Evolutionary conservation across 129 eudicot species (phyloP).

Genomic region (Calendula officinalis): DNA sequence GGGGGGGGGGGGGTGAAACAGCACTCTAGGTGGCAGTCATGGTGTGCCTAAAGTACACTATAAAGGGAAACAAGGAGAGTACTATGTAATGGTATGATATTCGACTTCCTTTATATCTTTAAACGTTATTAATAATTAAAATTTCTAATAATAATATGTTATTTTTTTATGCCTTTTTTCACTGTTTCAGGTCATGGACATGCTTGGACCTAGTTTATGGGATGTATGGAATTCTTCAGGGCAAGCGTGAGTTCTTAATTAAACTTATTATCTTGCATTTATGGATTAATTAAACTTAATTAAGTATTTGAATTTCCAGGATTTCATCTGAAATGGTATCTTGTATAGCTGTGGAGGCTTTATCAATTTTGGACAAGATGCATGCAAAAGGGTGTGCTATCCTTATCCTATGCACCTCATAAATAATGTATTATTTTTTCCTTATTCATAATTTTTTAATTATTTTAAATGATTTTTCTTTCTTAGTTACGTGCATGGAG

Average conservation of each 20-base stretch:
- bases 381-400: slow-evolving; percentile 21
- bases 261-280: too few relatives aligned
- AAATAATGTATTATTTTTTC: not conserved
- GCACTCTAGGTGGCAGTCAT: slow-evolving; percentile 84
- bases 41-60: slow-evolving; percentile 88
- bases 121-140: too few relatives aligned
- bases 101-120: slow-evolving; percentile 3
- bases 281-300: too few relatives aligned
- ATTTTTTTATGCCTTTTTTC: slow-evolving; percentile 2
- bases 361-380: slow-evolving; percentile 34
- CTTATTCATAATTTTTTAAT: too few relatives aligned
- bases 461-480: too few relatives aligned
- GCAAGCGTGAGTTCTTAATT: slow-evolving; percentile 56
- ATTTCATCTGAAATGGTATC: slow-evolving; percentile 35
- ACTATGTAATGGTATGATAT: slow-evolving; percentile 73
- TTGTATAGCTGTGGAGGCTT: slow-evolving; percentile 35
- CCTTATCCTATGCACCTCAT: not conserved
- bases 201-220: slow-evolving; percentile 92
- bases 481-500: slow-evolving; percentile 75
- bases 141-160: slow-evolving; percentile 6
- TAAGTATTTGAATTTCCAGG: not conserved
- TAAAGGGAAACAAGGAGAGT: slow-evolving; percentile 87
- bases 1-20: slow-evolving; percentile 22
- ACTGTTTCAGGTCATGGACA: slow-evolving; percentile 69
- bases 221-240: slow-evolving; percentile 87